Evolutionary conservation across 805 yeast genomes (phyloP).

Genomic region (Kazachstania africana): DNA sequence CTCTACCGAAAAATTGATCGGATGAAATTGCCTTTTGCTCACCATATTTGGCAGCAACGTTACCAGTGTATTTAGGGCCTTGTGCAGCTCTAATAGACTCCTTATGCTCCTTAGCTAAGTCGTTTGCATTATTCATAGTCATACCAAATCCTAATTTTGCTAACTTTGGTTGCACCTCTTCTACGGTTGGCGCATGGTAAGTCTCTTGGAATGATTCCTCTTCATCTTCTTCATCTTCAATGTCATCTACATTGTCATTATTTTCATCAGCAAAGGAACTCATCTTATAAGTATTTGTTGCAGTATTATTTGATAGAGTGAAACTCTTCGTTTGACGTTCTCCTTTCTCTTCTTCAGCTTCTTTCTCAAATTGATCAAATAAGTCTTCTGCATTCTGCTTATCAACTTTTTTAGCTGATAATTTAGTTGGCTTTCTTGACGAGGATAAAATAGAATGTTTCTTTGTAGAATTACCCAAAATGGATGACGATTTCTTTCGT

Average conservation of each 20-base stretch:
- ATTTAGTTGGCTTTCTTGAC: slow-evolving; percentile 39
- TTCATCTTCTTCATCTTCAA: slow-evolving; percentile 8
- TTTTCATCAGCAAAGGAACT: slow-evolving; percentile 2
- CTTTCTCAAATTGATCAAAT: slow-evolving; percentile 58
- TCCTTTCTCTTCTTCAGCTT: slow-evolving; percentile 39
- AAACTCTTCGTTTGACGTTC: slow-evolving; percentile 7
- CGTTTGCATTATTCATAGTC: slow-evolving; percentile 52
- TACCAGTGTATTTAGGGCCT: slow-evolving; percentile 59
- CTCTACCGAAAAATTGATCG: slow-evolving; percentile 88
- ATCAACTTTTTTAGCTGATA: slow-evolving; percentile 46
- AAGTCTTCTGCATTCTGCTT: slow-evolving; percentile 37
- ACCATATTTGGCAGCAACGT: slow-evolving; percentile 69
- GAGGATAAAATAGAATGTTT: slow-evolving; percentile 38
- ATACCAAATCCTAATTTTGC: slow-evolving; percentile 87
- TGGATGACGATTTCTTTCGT: slow-evolving; percentile 11
- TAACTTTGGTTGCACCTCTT: slow-evolving; percentile 46
- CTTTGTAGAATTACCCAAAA: slow-evolving; percentile 14
- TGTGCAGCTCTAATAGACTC: slow-evolving; percentile 32
- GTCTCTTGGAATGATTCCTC: slow-evolving; percentile 4
- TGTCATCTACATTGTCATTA: slow-evolving; percentile 9
- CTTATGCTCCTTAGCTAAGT: slow-evolving; percentile 31
- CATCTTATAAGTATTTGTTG: slow-evolving; percentile 3
- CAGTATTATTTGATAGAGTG: background rate
- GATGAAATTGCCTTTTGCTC: slow-evolving; percentile 90
- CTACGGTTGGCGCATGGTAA: slow-evolving; percentile 7